These are phyloP conservation scores for Bondarzewia mesenterica DNA, from an alignment of 1,284 basidiomycete species.

Conservation along the genomic window DNA sequence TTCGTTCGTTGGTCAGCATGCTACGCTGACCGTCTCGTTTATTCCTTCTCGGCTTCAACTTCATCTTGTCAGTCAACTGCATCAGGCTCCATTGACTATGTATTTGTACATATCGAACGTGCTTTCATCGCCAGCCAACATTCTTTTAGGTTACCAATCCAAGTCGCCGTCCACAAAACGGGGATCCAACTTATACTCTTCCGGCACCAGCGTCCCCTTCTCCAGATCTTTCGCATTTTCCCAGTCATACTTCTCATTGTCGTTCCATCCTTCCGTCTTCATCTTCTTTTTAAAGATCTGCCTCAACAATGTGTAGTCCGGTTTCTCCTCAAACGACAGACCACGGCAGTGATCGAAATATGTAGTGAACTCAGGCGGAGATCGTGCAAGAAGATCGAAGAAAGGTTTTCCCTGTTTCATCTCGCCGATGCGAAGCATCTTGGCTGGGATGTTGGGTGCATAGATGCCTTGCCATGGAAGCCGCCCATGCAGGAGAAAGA, in stretches of 20 bases:
- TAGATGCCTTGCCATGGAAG: constrained; percentile 11
- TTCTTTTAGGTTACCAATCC: no score
- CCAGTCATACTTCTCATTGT: constrained; percentile 9
- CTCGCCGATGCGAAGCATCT: constrained; percentile 2
- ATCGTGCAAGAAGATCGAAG: constrained; percentile 3
- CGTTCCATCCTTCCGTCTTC: constrained; percentile 5
- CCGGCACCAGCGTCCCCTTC: constrained; percentile 3
- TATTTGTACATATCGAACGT: no score
- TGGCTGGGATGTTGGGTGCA: constrained; percentile 1
- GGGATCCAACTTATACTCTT: constrained; percentile 8
- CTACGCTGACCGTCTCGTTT: no score
- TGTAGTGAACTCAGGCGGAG: constrained; percentile 4
- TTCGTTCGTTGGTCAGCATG: no score
- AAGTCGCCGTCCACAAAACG: no score
- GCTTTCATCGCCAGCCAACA: no score
- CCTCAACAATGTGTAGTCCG: constrained; percentile 5
- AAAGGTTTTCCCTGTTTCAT: constrained; percentile 8
- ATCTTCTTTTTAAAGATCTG: not conserved
- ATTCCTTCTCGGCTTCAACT: no score
- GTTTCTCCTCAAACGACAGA: constrained; percentile 4
- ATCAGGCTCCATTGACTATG: no score
- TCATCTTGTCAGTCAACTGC: no score
- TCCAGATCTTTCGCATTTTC: not conserved
- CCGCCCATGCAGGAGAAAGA: constrained; percentile 25
- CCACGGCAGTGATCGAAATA: constrained; percentile 5